Base-by-base conservation (phyloP, 345 rosid species). In the Eucalyptus victrix region DNA sequence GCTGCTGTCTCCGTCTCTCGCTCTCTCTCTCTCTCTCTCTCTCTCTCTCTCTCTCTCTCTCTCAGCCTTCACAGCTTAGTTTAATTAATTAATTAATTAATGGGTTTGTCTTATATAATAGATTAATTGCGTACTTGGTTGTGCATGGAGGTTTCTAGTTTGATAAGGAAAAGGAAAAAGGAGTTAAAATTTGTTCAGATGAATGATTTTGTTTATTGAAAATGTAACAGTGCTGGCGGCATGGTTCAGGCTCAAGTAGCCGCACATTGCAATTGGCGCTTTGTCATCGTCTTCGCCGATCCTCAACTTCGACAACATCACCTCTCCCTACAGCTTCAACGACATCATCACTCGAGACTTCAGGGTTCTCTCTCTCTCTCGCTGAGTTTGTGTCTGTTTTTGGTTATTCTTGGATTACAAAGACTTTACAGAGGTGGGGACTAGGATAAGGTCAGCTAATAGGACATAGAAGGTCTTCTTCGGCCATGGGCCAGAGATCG, bases 231-330 rank as follows among this genome's bases (percentile, higher is more conserved):
- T 95, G 99, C 89, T 97, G 88, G 99, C 99, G 37, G 95, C 98
- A 6, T 95, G 98, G 98, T 97, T 97, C 89, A 95, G 99, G 89
- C 92, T 97, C 50, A 97, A 97, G 90, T 95, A 97, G 88, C 98
- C 99, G 7, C 98, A 96, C 89, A 91, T 96, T 88, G 93, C 97
- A 26, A 88, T 94, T 18, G 99, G 96, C 86, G 97, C 99, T n/a
- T 89, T 96, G 90, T 96, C 98, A 67, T 96, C 99, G 44, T 97
- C 97, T 17, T 95, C 98, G 32, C 98, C 99, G 19, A 91, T 97
- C 87, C 86, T 97, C 83, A 95, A 96, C 89, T 96, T 97, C n/a
- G 95, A 94, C 91, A 91, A 94, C 81, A 93, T 96, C 8, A 93
- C 95, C 90, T 97, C 97, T 32, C 90, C 94, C 91, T 91, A 97